Percentiles rank a stretch among this genome's conserved stretches.
These are phyloP conservation scores for Fusarium sp. DNA, from an alignment of 2,329 filamentous ascomycete species.

Conservation along the genomic window DNA sequence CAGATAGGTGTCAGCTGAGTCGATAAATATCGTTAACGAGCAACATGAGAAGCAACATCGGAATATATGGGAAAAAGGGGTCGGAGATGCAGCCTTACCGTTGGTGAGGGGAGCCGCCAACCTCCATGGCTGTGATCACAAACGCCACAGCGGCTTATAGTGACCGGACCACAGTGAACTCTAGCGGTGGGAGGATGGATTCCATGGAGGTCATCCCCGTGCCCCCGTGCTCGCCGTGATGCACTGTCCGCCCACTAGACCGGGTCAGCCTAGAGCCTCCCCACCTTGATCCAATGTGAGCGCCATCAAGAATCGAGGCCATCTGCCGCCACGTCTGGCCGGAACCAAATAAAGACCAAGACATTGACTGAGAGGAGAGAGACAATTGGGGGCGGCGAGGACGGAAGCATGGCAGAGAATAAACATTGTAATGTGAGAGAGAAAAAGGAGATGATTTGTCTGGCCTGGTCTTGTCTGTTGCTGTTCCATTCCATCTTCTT, in stretches of 20 bases:
- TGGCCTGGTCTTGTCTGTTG: neutral
- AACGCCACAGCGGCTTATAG: slow-evolving; percentile 16
- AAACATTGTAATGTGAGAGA: neutral
- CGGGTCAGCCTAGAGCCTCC: neutral
- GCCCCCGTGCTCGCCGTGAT: neutral
- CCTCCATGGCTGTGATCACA: neutral
- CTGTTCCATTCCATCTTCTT: neutral
- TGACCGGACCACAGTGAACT: slow-evolving; percentile 3
- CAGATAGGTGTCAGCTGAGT: neutral
- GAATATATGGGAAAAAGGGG: neutral
- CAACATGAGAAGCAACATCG: neutral
- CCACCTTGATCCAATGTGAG: neutral
- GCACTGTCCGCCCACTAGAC: neutral
- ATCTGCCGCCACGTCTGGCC: slow-evolving; percentile 7
- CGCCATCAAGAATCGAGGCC: slow-evolving; percentile 1
- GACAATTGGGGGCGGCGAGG: neutral
- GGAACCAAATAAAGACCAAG: slow-evolving; percentile 6
- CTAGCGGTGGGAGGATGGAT: neutral
- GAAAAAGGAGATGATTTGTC: neutral
- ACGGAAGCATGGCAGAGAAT: neutral
- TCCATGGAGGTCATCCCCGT: neutral
- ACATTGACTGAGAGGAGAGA: slow-evolving; percentile 1
- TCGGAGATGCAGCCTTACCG: neutral
- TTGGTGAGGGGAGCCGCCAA: neutral
- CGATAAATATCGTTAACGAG: neutral